Evolutionary conservation across 768 basidiomycete species (phyloP), one percentile per base, ranked within the genome.

Genomic region (Tulasnella sp.): DNA sequence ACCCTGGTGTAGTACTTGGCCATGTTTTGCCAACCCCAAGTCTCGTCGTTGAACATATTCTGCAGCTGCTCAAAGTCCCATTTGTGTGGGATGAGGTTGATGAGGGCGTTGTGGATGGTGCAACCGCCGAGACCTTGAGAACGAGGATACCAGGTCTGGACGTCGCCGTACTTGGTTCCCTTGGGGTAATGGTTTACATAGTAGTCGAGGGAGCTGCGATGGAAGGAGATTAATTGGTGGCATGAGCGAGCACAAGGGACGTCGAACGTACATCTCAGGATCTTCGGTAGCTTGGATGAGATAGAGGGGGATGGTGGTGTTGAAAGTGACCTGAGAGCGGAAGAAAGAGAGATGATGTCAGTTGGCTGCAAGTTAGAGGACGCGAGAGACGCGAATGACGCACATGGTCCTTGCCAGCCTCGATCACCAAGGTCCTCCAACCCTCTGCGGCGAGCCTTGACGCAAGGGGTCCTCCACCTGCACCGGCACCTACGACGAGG

Each of bases 61-160:
- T 77, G 23, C 26, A 77, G 61, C 16, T 37, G 39, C 5, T 77
- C 67, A 51, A 69, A 77, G 46, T 77, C 75, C 75, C 75, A 77
- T n/a, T 61, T 77, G 48, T 77, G 75, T 23, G 75, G 75, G 61
- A 77, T 77, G 10, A 70, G 75, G 67, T 61, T 77, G 69, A 77
- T 77, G 48, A 77, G 61, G 46, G 75, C 75, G 40, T 77, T 77
- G 61, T 77, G 75, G 75, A 67, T 70, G 32, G 55, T 67, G 48
- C 55, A 67, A 51, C 75, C 61, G 23, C 51, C 51, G 35, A 69
- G 40, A 69, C 57, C 75, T 70, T 77, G 75, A 39, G 75, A 61
- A 5, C 75, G 55, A 39, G 75, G 75, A 70, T 77, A 77, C 75
- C 75, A 77, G 57, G 32, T 48, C 39, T 37, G 32, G 29, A 70